A percentile compares a stretch with the other conserved stretches of the same genome.
Evolutionary conservation across 225 moss, liverwort and hornwort genomes (phyloP).

Genomic region (Polytrichum formosum): DNA sequence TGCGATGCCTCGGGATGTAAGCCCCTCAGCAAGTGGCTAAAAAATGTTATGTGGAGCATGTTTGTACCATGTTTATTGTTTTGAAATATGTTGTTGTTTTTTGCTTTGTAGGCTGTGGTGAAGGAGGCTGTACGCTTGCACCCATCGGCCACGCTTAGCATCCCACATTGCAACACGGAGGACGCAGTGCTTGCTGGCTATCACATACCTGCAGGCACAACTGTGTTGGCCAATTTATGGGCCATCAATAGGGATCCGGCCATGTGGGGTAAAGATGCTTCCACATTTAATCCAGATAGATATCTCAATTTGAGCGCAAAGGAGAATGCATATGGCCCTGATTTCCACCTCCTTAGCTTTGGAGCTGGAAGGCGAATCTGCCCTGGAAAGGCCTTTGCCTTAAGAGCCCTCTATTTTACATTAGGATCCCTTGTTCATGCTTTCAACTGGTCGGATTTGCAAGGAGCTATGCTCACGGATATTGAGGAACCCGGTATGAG

Average conservation of each 20-base stretch:
- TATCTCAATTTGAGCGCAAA: conserved; percentile 6
- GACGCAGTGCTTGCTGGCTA: conserved; percentile 16
- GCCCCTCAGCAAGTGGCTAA: no score
- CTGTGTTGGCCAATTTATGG: conserved; percentile 28
- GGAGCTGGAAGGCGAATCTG: conserved; percentile 32
- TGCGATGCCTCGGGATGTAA: no score
- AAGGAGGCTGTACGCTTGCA: background rate
- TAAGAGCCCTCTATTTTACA: conserved; percentile 12
- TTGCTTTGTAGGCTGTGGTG: background rate
- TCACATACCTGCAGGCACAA: conserved; percentile 35
- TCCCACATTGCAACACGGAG: conserved; percentile 13
- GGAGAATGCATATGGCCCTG: conserved; percentile 5
- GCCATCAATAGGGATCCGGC: conserved; percentile 32
- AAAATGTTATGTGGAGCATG: no score
- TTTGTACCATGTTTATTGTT: no score
- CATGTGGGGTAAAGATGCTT: conserved; percentile 27
- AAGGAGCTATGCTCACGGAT: conserved; percentile 1
- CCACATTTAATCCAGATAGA: conserved; percentile 26
- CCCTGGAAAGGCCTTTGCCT: conserved; percentile 25
- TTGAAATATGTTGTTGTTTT: background rate
- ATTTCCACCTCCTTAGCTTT: conserved; percentile 22
- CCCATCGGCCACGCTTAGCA: background rate
- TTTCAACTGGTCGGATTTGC: conserved; percentile 16
- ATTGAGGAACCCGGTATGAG: conserved; percentile 6
- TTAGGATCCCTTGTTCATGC: conserved; percentile 21